A percentile compares a stretch with the other conserved stretches of the same genome.
phyloP scores from a whole-genome alignment of 495 filamentous ascomycete genomes.

The Delitschia confertaspora region DNA sequence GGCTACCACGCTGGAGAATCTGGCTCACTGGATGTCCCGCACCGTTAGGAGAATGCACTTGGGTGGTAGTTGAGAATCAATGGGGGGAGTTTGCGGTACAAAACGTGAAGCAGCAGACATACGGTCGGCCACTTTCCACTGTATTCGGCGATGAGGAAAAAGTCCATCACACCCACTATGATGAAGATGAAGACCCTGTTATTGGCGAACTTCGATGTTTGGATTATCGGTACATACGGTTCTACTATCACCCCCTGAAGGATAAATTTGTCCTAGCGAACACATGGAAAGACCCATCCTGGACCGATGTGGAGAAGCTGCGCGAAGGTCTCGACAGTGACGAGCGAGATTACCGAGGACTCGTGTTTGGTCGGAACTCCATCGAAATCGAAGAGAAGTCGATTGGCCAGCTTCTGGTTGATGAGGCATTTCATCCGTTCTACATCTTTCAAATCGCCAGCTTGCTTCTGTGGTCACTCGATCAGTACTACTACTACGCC shows the following conservation, averaged over 20 bases:
- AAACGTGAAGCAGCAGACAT: slow-evolving; percentile 53
- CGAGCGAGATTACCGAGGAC: slow-evolving; percentile 72
- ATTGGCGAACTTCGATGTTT: slow-evolving; percentile 61
- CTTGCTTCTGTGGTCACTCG: slow-evolving; percentile 86
- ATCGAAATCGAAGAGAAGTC: slow-evolving; percentile 90
- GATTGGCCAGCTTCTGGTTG: slow-evolving; percentile 68
- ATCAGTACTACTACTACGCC: slow-evolving; percentile 97
- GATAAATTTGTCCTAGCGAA: slow-evolving; percentile 80
- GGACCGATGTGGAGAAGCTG: slow-evolving; percentile 68
- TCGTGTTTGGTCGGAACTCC: slow-evolving; percentile 78
- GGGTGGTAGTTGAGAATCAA: slow-evolving; percentile 91
- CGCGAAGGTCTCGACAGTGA: slow-evolving; percentile 82
- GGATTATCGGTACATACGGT: slow-evolving; percentile 88
- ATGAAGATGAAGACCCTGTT: slow-evolving; percentile 81
- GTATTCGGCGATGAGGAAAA: slow-evolving; percentile 67
- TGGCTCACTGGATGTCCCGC: slow-evolving; percentile 59
- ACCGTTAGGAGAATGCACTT: slow-evolving; percentile 63
- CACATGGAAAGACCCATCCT: slow-evolving; percentile 87
- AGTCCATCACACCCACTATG: slow-evolving; percentile 45
- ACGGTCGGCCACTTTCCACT: slow-evolving; percentile 74
- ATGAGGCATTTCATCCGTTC: slow-evolving; percentile 97
- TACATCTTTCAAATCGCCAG: slow-evolving; percentile 98
- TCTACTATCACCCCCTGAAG: slow-evolving; percentile 79
- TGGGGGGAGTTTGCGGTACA: slow-evolving; percentile 84
- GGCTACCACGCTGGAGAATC: slow-evolving; percentile 83